Evolutionary conservation across 371 early-diverging fungal genomes (phyloP).

Genomic region (Mucor saturninus): DNA sequence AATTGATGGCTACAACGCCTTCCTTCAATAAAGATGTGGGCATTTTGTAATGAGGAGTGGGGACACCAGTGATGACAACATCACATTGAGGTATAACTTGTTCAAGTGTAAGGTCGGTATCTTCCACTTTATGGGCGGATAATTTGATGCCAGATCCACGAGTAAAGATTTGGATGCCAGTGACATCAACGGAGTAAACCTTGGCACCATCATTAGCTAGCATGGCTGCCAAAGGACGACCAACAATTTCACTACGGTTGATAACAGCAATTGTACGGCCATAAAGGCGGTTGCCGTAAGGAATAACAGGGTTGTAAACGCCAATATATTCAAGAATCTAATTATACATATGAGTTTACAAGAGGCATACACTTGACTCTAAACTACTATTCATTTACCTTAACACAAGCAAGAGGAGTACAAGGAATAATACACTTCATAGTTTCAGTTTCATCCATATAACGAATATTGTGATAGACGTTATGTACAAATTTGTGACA

Average conservation of each 20-base stretch:
- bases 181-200: conserved; percentile 93
- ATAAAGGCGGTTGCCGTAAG: conserved; percentile 93
- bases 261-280: conserved; percentile 92
- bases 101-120: conserved; percentile 71
- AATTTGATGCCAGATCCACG: conserved; percentile 83
- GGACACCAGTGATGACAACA: conserved; percentile 97
- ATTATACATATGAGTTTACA: background rate
- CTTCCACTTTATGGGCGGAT: conserved; percentile 80
- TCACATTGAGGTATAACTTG: conserved; percentile 86
- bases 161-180: conserved; percentile 86
- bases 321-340: conserved; percentile 91
- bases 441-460: conserved; percentile 77
- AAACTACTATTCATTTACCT: conserved; percentile 54
- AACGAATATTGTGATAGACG: conserved; percentile 95
- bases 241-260: conserved; percentile 96
- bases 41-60: conserved; percentile 84
- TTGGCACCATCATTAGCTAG: conserved; percentile 97
- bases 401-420: conserved; percentile 94
- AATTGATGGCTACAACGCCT: conserved; percentile 96
- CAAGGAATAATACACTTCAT: conserved; percentile 96
- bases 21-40: conserved; percentile 85
- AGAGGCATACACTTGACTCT: background rate
- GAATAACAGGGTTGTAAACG: conserved; percentile 89
- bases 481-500: conserved; percentile 93
- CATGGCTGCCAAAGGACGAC: conserved; percentile 96